These are phyloP conservation scores for Mediolabrus comicus DNA, from an alignment of 108 stramenopile genomes.

Conservation along the genomic window DNA sequence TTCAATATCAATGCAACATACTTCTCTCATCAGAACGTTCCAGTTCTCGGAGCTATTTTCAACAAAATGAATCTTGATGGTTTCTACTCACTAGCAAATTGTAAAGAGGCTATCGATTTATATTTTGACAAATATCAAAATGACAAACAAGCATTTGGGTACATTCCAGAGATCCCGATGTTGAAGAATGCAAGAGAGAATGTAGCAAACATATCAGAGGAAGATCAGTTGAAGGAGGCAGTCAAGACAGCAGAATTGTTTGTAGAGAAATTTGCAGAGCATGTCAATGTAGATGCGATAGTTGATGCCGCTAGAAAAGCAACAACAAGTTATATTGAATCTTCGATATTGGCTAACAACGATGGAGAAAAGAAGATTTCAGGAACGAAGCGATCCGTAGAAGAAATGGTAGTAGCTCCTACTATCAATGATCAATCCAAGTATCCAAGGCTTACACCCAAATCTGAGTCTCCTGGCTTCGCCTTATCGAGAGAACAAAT, in stretches of 20 bases:
- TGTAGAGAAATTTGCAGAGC: conserved; percentile 54
- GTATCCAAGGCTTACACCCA: background rate
- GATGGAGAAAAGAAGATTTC: background rate
- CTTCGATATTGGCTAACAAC: background rate
- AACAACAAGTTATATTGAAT: conserved; percentile 8
- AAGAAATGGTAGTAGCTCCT: background rate
- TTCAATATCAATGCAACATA: conserved; percentile 95
- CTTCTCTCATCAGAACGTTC: conserved; percentile 69
- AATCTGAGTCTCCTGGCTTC: background rate
- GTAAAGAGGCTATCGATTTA: conserved; percentile 57
- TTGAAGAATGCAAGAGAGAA: conserved; percentile 35
- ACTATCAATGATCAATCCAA: background rate
- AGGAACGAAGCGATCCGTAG: conserved; percentile 2
- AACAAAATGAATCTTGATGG: conserved; percentile 80
- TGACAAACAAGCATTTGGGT: conserved; percentile 65
- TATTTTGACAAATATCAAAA: conserved; percentile 73
- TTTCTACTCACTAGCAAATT: conserved; percentile 85
- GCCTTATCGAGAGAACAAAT: conserved; percentile 46
- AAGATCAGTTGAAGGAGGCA: conserved; percentile 28
- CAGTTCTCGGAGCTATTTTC: conserved; percentile 89
- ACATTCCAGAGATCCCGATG: conserved; percentile 64
- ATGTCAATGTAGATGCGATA: conserved; percentile 59
- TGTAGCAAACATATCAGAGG: conserved; percentile 27
- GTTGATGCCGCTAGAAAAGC: conserved; percentile 45
- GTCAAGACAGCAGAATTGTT: conserved; percentile 44